Percentiles rank a stretch among this genome's conserved stretches.
Evolutionary conservation across 208 protist genomes (phyloP).

Genomic region (Histomonas meleagridis): DNA sequence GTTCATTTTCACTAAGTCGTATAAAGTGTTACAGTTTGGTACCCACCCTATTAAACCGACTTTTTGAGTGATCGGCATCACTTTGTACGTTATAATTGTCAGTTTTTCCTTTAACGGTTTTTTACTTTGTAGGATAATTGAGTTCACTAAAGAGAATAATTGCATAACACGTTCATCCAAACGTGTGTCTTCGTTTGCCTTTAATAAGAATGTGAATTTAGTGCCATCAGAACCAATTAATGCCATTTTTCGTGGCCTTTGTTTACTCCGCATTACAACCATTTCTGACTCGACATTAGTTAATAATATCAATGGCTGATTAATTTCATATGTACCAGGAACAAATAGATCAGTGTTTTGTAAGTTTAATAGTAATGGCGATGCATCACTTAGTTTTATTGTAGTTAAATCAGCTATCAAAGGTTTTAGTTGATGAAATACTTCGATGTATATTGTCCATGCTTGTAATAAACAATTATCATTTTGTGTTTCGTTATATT

Average conservation of each 20-base stretch:
- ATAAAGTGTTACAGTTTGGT: neutral
- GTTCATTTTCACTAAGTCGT: neutral
- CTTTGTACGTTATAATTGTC: neutral
- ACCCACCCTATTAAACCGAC: constrained; percentile 28
- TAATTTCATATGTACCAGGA: neutral
- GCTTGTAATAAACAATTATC: neutral
- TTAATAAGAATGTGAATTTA: constrained; percentile 18
- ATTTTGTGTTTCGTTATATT: neutral
- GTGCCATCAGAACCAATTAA: neutral
- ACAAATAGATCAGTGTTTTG: neutral
- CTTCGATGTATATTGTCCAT: neutral
- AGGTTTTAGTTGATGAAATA: constrained; percentile 6
- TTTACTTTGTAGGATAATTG: neutral
- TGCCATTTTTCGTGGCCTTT: constrained; percentile 30
- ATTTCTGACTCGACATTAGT: neutral
- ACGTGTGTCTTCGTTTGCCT: constrained; percentile 25
- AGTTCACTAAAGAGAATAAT: neutral
- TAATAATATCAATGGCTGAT: neutral
- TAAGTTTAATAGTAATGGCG: neutral
- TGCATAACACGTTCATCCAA: constrained; percentile 37
- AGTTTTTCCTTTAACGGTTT: neutral
- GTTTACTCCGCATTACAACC: constrained; percentile 20
- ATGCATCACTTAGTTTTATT: neutral
- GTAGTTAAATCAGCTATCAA: neutral
- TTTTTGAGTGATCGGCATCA: neutral